Base-by-base conservation (phyloP, 176 grass and related monocot genomes). In the Bonia amplexicaulis region DNA sequence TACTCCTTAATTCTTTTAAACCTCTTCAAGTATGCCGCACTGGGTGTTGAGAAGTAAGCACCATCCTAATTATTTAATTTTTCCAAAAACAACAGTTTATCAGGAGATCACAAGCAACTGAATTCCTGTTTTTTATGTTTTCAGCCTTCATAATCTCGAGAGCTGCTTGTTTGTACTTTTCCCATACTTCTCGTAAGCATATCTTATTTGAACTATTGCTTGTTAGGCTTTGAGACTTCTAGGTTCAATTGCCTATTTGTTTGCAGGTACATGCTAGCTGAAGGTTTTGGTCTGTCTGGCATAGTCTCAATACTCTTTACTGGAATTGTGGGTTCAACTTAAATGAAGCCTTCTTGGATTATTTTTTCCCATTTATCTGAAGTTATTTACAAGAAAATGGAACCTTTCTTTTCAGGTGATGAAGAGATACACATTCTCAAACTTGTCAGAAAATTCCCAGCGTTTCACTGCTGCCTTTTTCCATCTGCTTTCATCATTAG, bases 91-190 rank as follows among this genome's bases (percentile, higher is more conserved):
- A 33, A 35, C 12, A 54, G 29, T 42, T 67, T 74, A 69, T 71
- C 39, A 63, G 65, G 7, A 53, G 23, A 68, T 54, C 40, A 47
- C 69, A 61, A 41, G n/a, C 31, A 74, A 84, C 45, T 88, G 19
- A 59, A 82, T n/a, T 53, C 5, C 7, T 42, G 12, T 22, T 19
- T 27, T 27, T 59, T 11, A 45, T 22, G 73, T 81, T 78, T 83
- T 92, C 90, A 97, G 95, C 80, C 95, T 97, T 86, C 82, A 94
- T 81, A 97, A 94, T 66, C 77, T 97, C 76, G 95, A 97, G 85
- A 92, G 95, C 75, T 97, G 95, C 66, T 86, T 97, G 73, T 97
- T 97, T 88, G 95, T 97, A 27, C 89, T 97, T 73, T 97, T 97
- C 52, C 92, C 95, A 54, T 97, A 97, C 75, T 97, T 97, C 71